A percentile compares a stretch with the other conserved stretches of the same genome.
Evolutionary conservation across 352 stramenopile genomes (phyloP).

Genomic region (Phytopythium mirpurense): DNA sequence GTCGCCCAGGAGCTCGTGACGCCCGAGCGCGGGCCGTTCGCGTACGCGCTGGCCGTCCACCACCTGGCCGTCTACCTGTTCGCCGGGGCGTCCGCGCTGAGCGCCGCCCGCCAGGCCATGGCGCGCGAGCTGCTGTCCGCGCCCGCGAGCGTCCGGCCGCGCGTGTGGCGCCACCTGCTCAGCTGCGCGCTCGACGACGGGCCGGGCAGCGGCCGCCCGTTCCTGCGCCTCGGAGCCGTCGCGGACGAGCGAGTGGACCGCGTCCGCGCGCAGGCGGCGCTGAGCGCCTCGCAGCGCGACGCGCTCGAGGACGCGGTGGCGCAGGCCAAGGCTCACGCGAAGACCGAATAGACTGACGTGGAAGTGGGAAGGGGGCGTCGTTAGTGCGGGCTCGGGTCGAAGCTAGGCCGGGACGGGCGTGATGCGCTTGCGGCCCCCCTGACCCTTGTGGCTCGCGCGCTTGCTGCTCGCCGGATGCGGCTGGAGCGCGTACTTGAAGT

Average conservation of each 20-base stretch:
- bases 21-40: slow-evolving; percentile 33
- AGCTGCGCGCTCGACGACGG: slow-evolving; percentile 23
- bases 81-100: slow-evolving; percentile 20
- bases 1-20: slow-evolving; percentile 30
- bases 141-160: slow-evolving; percentile 16
- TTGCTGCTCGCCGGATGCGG: not conserved
- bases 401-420: slow-evolving; percentile 15
- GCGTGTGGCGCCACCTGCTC: slow-evolving; percentile 50
- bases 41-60: slow-evolving; percentile 56
- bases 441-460: too few species aligned
- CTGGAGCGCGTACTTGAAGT: slow-evolving; percentile 58
- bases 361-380: too few species aligned
- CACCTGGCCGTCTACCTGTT: slow-evolving; percentile 58
- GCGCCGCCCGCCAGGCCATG: slow-evolving; percentile 41
- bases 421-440: slow-evolving; percentile 33
- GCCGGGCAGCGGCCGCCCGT: not conserved
- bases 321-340: not conserved
- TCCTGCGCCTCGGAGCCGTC: slow-evolving; percentile 11
- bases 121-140: slow-evolving; percentile 28
- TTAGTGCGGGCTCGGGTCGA: too few species aligned
- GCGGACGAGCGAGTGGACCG: slow-evolving; percentile 8
- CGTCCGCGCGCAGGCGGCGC: slow-evolving; percentile 18
- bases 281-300: slow-evolving; percentile 20
- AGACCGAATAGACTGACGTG: too few species aligned
- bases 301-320: slow-evolving; percentile 14